phyloP scores from a whole-genome alignment of 306 rosid genomes.

The Dalbergia cochinchinensis region DNA sequence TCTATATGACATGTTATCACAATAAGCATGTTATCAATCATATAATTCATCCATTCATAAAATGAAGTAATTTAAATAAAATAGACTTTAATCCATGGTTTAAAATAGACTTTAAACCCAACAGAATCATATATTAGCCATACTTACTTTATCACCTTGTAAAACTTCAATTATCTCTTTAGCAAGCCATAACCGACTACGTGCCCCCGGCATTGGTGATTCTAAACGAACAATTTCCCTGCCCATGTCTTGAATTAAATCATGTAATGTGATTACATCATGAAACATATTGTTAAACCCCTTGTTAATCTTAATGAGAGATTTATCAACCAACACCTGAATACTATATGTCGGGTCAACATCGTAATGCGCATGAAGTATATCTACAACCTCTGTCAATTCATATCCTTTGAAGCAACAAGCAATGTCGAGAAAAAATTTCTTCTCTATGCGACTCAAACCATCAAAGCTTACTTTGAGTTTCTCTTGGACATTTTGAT shows the following conservation, averaged over 20 bases:
- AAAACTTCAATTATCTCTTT: background rate
- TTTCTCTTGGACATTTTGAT: background rate
- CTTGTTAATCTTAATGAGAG: slow-evolving; percentile 24
- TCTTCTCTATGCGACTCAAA: slow-evolving; percentile 2
- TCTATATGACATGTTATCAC: no score
- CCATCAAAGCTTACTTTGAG: slow-evolving; percentile 34
- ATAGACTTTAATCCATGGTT: no score
- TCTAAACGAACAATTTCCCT: slow-evolving; percentile 33
- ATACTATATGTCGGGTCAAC: background rate
- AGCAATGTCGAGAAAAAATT: slow-evolving; percentile 35
- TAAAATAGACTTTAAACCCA: no score
- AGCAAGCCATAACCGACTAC: background rate
- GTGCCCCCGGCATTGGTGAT: background rate
- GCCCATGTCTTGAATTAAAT: slow-evolving; percentile 38
- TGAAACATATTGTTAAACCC: background rate
- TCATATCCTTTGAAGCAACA: slow-evolving; percentile 30
- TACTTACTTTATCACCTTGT: background rate
- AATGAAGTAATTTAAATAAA: no score
- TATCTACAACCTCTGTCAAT: background rate
- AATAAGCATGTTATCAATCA: no score
- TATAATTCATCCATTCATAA: no score
- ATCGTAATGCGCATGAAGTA: slow-evolving; percentile 16
- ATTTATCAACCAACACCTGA: slow-evolving; percentile 26
- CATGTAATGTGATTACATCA: background rate
- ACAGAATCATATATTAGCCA: no score